Conservation (phyloP, 805 yeast genomes). For the Yamadazyma tumulicola region DNA sequence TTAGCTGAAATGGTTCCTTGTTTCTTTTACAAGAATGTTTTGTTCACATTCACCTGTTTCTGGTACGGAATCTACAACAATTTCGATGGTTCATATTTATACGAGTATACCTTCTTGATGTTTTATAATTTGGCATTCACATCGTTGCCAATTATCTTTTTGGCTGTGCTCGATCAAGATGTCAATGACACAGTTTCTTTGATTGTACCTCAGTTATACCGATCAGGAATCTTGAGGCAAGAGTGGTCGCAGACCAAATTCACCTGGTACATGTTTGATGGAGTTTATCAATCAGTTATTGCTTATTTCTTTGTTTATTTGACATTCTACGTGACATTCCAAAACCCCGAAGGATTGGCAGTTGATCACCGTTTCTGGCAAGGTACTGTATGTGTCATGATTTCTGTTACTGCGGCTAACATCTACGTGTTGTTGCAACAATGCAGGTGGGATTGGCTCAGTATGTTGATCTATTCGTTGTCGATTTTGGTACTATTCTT, state of each 20-base stretch:
- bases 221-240: conserved; percentile 59
- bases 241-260: conserved; percentile 64
- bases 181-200: conserved; percentile 62
- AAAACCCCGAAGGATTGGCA: conserved; percentile 50
- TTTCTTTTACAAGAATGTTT: conserved; percentile 73
- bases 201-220: conserved; percentile 67
- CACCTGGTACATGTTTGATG: conserved; percentile 62
- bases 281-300: conserved; percentile 66
- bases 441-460: conserved; percentile 75
- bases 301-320: conserved; percentile 68
- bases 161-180: conserved; percentile 76
- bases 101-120: conserved; percentile 75
- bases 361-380: conserved; percentile 69
- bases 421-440: conserved; percentile 65
- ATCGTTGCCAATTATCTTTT: conserved; percentile 69
- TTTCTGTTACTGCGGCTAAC: conserved; percentile 64
- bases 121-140: conserved; percentile 79
- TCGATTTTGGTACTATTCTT: conserved; percentile 58
- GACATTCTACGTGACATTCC: conserved; percentile 41
- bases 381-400: conserved; percentile 59
- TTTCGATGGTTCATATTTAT: conserved; percentile 74
- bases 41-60: conserved; percentile 68
- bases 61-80: conserved; percentile 71
- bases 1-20: conserved; percentile 76
- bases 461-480: conserved; percentile 48